These are phyloP conservation scores for Citrullus amarus DNA, from an alignment of 306 rosid species.

Conservation along the genomic window DNA sequence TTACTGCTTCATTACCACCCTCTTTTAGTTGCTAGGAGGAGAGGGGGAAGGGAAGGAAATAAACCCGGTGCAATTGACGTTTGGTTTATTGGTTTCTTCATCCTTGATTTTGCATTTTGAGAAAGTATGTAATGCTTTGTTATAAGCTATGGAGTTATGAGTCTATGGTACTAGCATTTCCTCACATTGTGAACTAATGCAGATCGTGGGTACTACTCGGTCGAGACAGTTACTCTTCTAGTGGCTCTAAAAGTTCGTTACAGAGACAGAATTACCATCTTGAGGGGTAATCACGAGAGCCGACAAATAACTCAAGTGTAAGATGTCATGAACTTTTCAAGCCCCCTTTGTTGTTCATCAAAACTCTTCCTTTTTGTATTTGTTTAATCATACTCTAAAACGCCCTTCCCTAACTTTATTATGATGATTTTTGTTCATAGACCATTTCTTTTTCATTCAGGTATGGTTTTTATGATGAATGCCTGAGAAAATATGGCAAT, in stretches of 20 bases:
- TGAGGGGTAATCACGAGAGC: slow-evolving; percentile 97
- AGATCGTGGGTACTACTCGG: slow-evolving; percentile 69
- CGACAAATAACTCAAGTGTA: slow-evolving; percentile 99
- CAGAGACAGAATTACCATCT: slow-evolving; percentile 96
- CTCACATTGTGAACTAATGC: slow-evolving; percentile 1
- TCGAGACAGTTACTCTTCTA: slow-evolving; percentile 87
- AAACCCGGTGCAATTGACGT: background rate
- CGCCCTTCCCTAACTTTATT: background rate
- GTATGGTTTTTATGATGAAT: slow-evolving; percentile 97
- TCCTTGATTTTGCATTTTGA: background rate
- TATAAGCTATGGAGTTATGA: background rate
- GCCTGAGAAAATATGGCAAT: slow-evolving; percentile 95
- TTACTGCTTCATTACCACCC: background rate
- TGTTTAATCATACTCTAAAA: background rate
- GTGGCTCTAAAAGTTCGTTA: slow-evolving; percentile 94
- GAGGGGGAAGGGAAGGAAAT: background rate
- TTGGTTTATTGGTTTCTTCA: background rate
- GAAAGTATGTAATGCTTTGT: background rate
- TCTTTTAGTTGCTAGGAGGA: background rate
- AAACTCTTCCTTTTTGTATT: background rate
- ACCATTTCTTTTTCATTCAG: slow-evolving; percentile 32
- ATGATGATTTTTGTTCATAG: slow-evolving; percentile 14
- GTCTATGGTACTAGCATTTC: background rate
- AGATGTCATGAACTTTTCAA: slow-evolving; percentile 12
- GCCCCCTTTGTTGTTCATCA: background rate